Evolutionary conservation across 768 basidiomycete species (phyloP), one percentile per base, ranked within the genome.

Genomic region (Termitomyces sp.): DNA sequence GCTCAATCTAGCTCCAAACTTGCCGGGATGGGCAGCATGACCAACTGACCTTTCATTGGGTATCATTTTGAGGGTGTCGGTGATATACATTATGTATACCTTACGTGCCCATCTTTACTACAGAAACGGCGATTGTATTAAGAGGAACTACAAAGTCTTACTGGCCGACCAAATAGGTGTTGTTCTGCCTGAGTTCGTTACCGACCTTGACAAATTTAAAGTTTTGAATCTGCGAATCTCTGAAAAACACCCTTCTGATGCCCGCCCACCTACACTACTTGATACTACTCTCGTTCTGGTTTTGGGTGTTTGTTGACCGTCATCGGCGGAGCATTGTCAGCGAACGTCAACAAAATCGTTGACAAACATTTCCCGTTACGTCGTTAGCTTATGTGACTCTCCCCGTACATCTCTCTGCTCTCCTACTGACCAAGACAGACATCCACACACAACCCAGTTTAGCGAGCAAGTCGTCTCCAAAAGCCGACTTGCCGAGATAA

Each of bases 391-490:
- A n/a, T 42, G 42, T 51, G 37, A 47, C 58, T 66, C 42, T 38
- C 42, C 53, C 43, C 58, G 66, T 40, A 65, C 14, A 12, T 12
- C 2, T 5, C 31, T 48, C 34, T 27, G 44, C 54, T 54, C 25
- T 42, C 47, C 54, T 54, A n/a, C n/a, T n/a, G n/a, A n/a, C n/a
- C n/a, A n/a, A n/a, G n/a, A n/a, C n/a, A n/a, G n/a, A n/a, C n/a
- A 57, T 66, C 45, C n/a, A n/a, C n/a, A n/a, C n/a, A n/a, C n/a
- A n/a, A 50, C 50, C 34, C 44, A 92, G 90, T 92, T 90, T 66
- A 90, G 88, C 27, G 86, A 91, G 54, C 89, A 90, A 66, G 72
- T 87, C 35, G 73, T 83, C 17, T 68, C 84, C 21, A 92, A 86
- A 68, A 64, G 74, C n/a, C 87, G 84, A 62, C 71, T 91, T n/a